Base-by-base conservation (phyloP, 192 early-diverging fungal species). In the Linnemannia hyalina region DNA sequence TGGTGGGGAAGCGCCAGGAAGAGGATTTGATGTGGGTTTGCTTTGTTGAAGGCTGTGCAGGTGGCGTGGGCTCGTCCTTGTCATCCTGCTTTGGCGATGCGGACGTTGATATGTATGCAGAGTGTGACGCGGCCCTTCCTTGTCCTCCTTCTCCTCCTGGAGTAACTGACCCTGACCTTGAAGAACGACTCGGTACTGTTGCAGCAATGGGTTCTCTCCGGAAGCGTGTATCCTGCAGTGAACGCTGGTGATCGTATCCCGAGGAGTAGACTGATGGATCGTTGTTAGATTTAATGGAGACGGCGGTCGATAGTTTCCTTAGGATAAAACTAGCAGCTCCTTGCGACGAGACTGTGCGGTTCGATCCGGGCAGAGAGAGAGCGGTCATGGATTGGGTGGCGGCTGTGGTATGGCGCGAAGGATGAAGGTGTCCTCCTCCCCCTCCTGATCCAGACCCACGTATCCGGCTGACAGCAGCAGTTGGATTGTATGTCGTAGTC, bases 1-100 rank as follows among this genome's bases (percentile, higher is more conserved):
- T 18, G 49, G 49, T 20, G 1, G 81, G 81, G 63, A 82, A 77
- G 5, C 57, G 40, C 81, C 81, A 82, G 7, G 75, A 63, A 20
- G 75, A 73, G 18, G 36, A 32, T 23, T 73, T 65, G 55, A 18
- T 38, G 44, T 69, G 44, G 71, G 54, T 55, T 26, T 35, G 42
- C 42, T 18, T 36, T 49, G 52, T 32, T 57, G 70, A 44, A 15
- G 41, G n/a, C 3, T 72, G 57, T 1, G n/a, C 23, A 20, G 54
- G 36, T 6, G 55, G 6, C 13, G 40, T 42, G 23, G 29, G 16
- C 4, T 3, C 60, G 11, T 65, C 60, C 11, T 65, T 29, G 29
- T 35, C 26, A 29, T 32, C 10, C 26, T 32, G 13, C 4, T 15
- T 46, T 36, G 68, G 40, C 18, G 22, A 32, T 60, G 35, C 4